These are phyloP conservation scores for Tricholoma flavovirens DNA, from an alignment of 768 basidiomycete species.

Conservation along the genomic window DNA sequence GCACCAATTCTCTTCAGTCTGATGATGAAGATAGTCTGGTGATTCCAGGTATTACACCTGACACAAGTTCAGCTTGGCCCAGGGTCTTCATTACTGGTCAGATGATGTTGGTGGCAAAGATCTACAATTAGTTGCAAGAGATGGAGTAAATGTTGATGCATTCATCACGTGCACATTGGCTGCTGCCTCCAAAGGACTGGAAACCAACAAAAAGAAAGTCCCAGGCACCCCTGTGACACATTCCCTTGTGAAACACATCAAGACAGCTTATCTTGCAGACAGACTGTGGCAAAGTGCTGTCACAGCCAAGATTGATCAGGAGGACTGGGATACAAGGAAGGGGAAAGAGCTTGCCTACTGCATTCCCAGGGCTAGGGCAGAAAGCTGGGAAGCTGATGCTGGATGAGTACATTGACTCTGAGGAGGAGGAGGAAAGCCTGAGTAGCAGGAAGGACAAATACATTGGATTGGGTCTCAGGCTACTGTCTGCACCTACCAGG, in stretches of 20 bases:
- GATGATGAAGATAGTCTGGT: constrained; percentile 61
- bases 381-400: constrained; percentile 24
- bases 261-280: constrained; percentile 51
- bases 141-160: constrained; percentile 49
- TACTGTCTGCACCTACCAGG: constrained; percentile 33
- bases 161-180: constrained; percentile 70
- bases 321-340: constrained; percentile 42
- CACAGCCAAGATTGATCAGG: constrained; percentile 56
- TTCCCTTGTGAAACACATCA: constrained; percentile 76
- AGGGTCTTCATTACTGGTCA: constrained; percentile 34
- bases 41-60: constrained; percentile 58
- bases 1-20: constrained; percentile 55
- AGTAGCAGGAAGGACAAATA: constrained; percentile 52
- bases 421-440: constrained; percentile 65
- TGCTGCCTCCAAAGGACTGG: constrained; percentile 45
- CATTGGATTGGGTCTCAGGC: constrained; percentile 60
- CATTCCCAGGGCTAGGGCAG: constrained; percentile 44
- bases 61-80: constrained; percentile 59
- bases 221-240: no score
- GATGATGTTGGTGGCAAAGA: constrained; percentile 27
- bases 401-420: constrained; percentile 50
- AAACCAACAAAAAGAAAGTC: constrained; percentile 48
- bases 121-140: constrained; percentile 5
- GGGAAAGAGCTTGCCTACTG: constrained; percentile 71
- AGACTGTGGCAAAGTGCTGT: constrained; percentile 82